phyloP scores from a whole-genome alignment of 2,329 filamentous ascomycete species.

The Xylariaceae sp. region DNA sequence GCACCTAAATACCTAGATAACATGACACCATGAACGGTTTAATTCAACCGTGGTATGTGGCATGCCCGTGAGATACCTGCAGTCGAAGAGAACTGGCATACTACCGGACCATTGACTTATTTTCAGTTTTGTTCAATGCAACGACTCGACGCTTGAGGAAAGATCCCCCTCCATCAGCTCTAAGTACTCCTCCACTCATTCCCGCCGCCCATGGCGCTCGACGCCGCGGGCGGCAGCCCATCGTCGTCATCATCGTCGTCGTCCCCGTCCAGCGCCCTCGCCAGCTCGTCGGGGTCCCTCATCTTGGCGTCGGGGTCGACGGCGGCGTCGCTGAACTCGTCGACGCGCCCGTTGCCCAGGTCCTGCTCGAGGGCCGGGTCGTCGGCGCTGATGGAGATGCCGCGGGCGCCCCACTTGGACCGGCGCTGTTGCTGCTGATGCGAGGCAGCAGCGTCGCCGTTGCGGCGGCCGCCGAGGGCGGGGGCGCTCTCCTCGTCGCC shows the following conservation, averaged over 20 bases:
- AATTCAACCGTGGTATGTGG: no score
- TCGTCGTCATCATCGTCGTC: conserved; percentile 48
- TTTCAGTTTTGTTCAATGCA: no score
- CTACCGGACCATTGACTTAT: no score
- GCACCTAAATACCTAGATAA: no score
- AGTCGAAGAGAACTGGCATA: no score
- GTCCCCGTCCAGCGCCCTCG: conserved; percentile 50
- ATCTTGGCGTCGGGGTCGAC: conserved; percentile 58
- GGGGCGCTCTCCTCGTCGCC: conserved; percentile 52
- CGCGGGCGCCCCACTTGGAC: conserved; percentile 55
- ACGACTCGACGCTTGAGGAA: neutral
- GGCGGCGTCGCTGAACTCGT: conserved; percentile 27
- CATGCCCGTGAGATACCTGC: no score
- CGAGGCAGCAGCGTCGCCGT: conserved; percentile 18
- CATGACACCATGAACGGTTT: no score
- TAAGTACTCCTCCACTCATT: conserved; percentile 22
- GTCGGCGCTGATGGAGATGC: conserved; percentile 60
- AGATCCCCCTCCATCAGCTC: neutral
- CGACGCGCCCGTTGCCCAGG: conserved; percentile 17
- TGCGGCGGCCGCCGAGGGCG: conserved; percentile 29
- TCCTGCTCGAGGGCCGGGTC: conserved; percentile 48
- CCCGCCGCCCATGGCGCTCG: conserved; percentile 18
- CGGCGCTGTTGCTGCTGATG: conserved; percentile 25
- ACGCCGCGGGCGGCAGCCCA: conserved; percentile 12
- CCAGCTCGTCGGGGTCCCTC: conserved; percentile 59